phyloP scores from a whole-genome alignment of 2,329 filamentous ascomycete species.

The Colletotrichum tropicicola region DNA sequence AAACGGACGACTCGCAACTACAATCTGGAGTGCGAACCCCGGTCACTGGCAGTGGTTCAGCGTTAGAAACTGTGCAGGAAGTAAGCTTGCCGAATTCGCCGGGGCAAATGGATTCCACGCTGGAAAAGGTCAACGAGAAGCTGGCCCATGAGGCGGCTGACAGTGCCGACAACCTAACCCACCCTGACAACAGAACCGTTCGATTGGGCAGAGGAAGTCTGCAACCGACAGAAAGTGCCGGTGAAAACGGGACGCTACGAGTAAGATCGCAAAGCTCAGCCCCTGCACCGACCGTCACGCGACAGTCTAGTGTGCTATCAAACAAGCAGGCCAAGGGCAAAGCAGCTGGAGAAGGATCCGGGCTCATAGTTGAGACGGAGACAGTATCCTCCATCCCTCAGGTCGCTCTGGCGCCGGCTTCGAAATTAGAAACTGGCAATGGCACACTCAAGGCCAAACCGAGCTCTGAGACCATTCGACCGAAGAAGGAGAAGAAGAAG shows the following conservation, averaged over 20 bases:
- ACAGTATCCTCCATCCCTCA: conserved; percentile 93
- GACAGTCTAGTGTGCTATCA: conserved; percentile 71
- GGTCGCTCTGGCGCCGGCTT: conserved; percentile 73
- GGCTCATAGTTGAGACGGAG: conserved; percentile 98
- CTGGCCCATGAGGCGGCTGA: conserved; percentile 51
- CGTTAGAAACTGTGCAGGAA: conserved; percentile 91
- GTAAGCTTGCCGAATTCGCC: conserved; percentile 81
- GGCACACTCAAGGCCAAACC: conserved; percentile 85
- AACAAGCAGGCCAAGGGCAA: conserved; percentile 77
- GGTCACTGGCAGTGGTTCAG: conserved; percentile 64
- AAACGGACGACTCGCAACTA: conserved; percentile 60
- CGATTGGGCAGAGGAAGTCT: conserved; percentile 55
- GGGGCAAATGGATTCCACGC: conserved; percentile 53
- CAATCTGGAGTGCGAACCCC: conserved; percentile 67
- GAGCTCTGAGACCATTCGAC: conserved; percentile 95
- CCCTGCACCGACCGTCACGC: conserved; percentile 64
- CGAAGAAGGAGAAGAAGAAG: conserved; percentile 92
- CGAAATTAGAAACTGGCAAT: conserved; percentile 70
- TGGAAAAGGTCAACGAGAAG: conserved; percentile 63
- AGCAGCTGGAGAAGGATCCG: conserved; percentile 73
- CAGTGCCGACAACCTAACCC: conserved; percentile 50
- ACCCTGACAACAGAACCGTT: conserved; percentile 49
- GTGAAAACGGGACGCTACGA: conserved; percentile 68
- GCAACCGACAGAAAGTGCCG: conserved; percentile 66
- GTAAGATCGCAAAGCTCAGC: conserved; percentile 51